Conservation (phyloP, 1,139 yeast species). For the Blastobotrys proliferans region DNA sequence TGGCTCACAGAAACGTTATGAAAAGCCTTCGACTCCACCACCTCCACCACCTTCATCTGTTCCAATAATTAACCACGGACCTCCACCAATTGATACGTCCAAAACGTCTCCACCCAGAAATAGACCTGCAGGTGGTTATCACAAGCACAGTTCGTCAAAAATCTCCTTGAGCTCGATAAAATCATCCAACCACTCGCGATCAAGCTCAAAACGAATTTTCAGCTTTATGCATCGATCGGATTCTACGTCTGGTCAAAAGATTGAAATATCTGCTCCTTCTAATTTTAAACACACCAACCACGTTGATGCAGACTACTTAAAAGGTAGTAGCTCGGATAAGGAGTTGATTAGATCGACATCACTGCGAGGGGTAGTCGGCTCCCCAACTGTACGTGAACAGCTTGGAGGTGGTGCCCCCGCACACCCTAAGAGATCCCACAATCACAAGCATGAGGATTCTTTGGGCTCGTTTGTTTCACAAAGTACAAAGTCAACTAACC, state of each 20-base stretch:
- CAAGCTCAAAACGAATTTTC: constrained; percentile 5
- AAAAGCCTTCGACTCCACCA: constrained; percentile 4
- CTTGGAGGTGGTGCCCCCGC: no score
- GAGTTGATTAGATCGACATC: constrained; percentile 11
- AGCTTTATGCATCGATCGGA: constrained; percentile 6
- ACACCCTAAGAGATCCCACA: no score
- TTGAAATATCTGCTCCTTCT: constrained; percentile 25
- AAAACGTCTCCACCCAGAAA: no score
- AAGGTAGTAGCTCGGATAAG: constrained; percentile 13
- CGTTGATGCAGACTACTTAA: constrained; percentile 22
- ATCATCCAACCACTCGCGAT: constrained; percentile 2
- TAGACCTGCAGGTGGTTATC: background rate
- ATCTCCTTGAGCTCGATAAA: constrained; percentile 7
- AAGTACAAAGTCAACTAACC: constrained; percentile 10
- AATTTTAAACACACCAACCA: constrained; percentile 29
- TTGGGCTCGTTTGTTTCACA: constrained; percentile 9
- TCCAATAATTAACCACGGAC: no score
- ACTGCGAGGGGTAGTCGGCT: constrained; percentile 4
- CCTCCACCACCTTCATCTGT: constrained; percentile 3
- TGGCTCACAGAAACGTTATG: no score
- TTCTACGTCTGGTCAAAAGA: constrained; percentile 1
- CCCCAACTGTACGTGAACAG: no score
- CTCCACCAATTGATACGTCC: no score
- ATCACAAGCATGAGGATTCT: constrained; percentile 13
- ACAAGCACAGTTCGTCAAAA: constrained; percentile 1